Evolutionary conservation across 768 basidiomycete genomes (phyloP), one percentile per base, ranked within the genome.

Genomic region (Cystofilobasidium bisporidii): DNA sequence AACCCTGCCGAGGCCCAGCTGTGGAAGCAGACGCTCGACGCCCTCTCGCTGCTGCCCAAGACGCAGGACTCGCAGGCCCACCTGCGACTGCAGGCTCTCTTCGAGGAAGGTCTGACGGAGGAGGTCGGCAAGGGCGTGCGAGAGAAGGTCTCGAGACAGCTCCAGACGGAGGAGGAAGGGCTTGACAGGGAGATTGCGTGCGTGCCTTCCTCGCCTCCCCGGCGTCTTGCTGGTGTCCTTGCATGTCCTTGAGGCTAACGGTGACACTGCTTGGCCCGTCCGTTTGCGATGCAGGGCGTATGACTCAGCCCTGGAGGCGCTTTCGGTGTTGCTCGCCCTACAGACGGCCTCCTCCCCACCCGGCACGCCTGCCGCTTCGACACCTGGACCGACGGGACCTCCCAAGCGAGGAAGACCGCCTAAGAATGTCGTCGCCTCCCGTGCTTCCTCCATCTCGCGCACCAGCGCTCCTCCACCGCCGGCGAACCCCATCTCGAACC

Each of bases 301-400:
- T 22, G 64, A 65, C 17, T 14, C 38, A 17, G 64, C 64, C 1
- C 32, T 41, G 2, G 64, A 65, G 48, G 14, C 11, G 26, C 41
- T 65, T 11, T 65, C 64, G 17, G 30, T 65, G 22, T 57, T 65
- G 9, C 36, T 65, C 58, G 64, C 64, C 8, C 57, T 65, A 10
- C 64, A 53, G 40, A 28, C 40, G 18, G 33, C 48, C 24, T n/a
- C 36, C 26, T 47, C 60, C 1, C 47, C 63, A 2, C 55, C 63
- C 0, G 24, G 40, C 18, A 60, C 28, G n/a, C 28, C 56, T 3
- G 20, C 58, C 26, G 30, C 48, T 22, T 48, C 56, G 28, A 32
- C 53, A 2, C 64, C 58, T 5, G 30, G 26, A 2, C n/a, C 55
- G 17, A 22, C 62, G 17, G 56, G 55, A 20, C 17, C 47, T 2